Conservation (phyloP, 139 green algal genomes). For the Closterium sp. region DNA sequence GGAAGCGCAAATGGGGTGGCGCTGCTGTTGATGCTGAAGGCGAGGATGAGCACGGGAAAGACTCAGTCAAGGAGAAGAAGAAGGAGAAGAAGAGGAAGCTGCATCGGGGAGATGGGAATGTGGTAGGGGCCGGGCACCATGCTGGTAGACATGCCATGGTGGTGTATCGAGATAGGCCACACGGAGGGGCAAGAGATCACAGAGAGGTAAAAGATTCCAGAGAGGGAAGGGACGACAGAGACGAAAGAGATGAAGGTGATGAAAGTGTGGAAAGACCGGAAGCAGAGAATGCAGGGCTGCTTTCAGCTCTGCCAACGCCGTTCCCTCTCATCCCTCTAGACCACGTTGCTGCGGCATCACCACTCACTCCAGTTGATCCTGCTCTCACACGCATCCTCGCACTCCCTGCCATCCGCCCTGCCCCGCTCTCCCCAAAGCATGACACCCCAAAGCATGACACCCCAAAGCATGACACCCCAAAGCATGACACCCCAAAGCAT, state of each 20-base stretch:
- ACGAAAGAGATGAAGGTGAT: not conserved
- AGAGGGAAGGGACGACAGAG: not conserved
- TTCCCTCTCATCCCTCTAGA: not conserved
- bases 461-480: too few species aligned
- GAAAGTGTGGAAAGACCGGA: not conserved
- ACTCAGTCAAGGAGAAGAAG: not conserved
- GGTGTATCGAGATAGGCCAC: not conserved
- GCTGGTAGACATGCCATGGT: not conserved
- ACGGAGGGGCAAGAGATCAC: not conserved
- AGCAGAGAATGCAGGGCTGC: not conserved
- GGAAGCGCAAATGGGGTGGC: not conserved
- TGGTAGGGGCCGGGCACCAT: not conserved
- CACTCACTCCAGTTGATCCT: not conserved
- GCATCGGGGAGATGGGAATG: not conserved
- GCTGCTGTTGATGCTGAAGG: not conserved
- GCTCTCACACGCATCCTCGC: too few species aligned
- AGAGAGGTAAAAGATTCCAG: not conserved
- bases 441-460: too few species aligned
- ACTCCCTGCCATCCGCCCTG: not conserved
- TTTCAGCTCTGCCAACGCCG: not conserved
- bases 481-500: too few species aligned
- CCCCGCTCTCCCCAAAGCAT: too few species aligned
- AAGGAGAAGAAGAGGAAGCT: not conserved
- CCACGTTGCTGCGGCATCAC: not conserved
- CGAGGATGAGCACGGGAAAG: not conserved